Evolutionary conservation across 164 flowering plant genomes (phyloP).

Genomic region (Dillenia suffruticosa): DNA sequence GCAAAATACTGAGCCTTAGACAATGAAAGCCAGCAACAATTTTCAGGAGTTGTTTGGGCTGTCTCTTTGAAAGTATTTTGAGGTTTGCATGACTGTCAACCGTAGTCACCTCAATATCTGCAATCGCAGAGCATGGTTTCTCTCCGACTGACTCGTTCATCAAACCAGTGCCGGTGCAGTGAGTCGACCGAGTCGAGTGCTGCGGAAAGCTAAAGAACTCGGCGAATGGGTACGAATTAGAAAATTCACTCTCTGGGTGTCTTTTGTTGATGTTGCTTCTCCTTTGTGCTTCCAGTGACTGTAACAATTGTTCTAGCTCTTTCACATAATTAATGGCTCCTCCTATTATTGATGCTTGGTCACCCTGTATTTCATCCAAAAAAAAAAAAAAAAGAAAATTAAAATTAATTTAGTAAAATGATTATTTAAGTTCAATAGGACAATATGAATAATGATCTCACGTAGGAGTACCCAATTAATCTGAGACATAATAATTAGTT

Average conservation of each 20-base stretch:
- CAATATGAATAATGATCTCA: no score
- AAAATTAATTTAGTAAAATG: not conserved
- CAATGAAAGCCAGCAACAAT: conserved; percentile 57
- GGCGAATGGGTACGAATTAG: conserved; percentile 32
- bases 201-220: conserved; percentile 69
- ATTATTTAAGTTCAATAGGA: not conserved
- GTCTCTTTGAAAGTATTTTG: conserved; percentile 53
- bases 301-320: conserved; percentile 80
- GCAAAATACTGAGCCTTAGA: conserved; percentile 59
- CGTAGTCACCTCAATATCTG: conserved; percentile 88
- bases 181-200: conserved; percentile 26
- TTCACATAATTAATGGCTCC: conserved; percentile 92
- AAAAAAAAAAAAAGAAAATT: not conserved
- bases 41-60: conserved; percentile 65
- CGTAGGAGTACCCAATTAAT: no score
- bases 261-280: conserved; percentile 7
- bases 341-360: conserved; percentile 91
- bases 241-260: not conserved
- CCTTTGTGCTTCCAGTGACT: conserved; percentile 46
- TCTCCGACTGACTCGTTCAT: conserved; percentile 7
- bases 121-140: conserved; percentile 26
- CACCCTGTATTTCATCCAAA: conserved; percentile 52
- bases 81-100: conserved; percentile 84
- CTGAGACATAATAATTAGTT: no score
- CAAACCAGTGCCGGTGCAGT: not conserved